A percentile compares a stretch with the other conserved stretches of the same genome.
Conservation (phyloP, 768 basidiomycete species). For the Obba rivulosa region DNA sequence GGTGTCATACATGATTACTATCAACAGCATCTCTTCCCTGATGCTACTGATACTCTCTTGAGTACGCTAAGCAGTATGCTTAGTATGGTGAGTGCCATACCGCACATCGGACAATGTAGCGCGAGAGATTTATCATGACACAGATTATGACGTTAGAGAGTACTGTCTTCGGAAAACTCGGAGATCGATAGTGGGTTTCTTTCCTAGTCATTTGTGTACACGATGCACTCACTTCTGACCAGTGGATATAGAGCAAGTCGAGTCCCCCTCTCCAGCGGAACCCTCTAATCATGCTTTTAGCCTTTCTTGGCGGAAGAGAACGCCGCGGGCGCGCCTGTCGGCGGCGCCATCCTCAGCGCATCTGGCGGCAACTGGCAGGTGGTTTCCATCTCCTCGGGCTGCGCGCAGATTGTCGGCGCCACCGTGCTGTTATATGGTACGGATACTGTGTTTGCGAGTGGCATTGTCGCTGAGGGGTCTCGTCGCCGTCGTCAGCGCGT, state of each 20-base stretch:
- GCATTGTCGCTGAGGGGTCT: not conserved
- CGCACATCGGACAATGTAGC: not conserved
- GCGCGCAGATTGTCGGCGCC: slow-evolving; percentile 16
- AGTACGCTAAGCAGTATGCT: slow-evolving; percentile 16
- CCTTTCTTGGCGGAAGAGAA: slow-evolving; percentile 16
- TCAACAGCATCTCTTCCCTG: slow-evolving; percentile 17
- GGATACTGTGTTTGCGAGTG: not conserved
- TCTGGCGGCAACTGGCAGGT: slow-evolving; percentile 16
- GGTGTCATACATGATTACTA: slow-evolving; percentile 35
- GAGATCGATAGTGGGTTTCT: slow-evolving; percentile 17
- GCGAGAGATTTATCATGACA: not conserved
- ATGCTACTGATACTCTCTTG: slow-evolving; percentile 16
- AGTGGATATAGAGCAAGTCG: slow-evolving; percentile 14
- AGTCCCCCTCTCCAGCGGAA: not conserved
- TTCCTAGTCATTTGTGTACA: not conserved
- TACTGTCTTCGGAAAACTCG: slow-evolving; percentile 16
- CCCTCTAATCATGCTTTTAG: too few relatives aligned
- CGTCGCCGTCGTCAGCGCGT: slow-evolving; percentile 6
- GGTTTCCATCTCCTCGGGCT: slow-evolving; percentile 18
- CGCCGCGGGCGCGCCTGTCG: slow-evolving; percentile 14
- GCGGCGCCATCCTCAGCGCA: slow-evolving; percentile 16
- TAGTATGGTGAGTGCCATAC: slow-evolving; percentile 10
- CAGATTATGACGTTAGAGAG: slow-evolving; percentile 18
- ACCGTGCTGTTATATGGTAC: slow-evolving; percentile 15
- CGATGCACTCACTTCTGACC: not conserved